Evolutionary conservation across 2,329 filamentous ascomycete species (phyloP).

Genomic region (Colletotrichum sp.): DNA sequence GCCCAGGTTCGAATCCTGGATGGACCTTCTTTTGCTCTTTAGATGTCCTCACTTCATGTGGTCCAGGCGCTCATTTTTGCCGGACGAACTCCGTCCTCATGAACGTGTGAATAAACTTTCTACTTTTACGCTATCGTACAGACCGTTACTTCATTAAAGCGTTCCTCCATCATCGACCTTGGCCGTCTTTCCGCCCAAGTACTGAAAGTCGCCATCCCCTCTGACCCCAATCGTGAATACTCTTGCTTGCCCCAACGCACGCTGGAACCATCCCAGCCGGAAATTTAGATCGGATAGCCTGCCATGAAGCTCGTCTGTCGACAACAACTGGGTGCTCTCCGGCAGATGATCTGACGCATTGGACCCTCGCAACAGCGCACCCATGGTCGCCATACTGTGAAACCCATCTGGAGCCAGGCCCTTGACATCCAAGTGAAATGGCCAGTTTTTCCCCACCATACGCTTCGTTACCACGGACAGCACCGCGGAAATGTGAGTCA

Average conservation of each 20-base stretch:
- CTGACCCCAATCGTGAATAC: neutral
- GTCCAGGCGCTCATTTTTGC: neutral
- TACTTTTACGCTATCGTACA: neutral
- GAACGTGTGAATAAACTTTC: neutral
- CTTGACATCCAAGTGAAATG: neutral
- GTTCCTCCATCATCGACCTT: neutral
- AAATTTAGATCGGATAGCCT: neutral
- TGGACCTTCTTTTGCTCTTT: neutral
- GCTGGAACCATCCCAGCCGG: neutral
- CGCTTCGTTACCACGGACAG: neutral
- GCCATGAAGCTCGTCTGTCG: neutral
- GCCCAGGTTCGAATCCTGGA: constrained; percentile 10
- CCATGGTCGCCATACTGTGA: neutral
- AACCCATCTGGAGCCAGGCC: neutral
- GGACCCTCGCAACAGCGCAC: neutral
- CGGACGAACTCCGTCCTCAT: neutral
- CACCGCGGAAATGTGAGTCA: neutral
- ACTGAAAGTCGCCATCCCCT: neutral
- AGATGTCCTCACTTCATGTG: neutral
- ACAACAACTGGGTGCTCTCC: neutral
- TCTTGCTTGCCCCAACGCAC: neutral
- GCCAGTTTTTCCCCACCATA: neutral
- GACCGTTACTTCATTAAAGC: neutral
- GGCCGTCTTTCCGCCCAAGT: neutral
- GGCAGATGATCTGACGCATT: neutral